Base-by-base conservation (phyloP, 129 eudicot species). In the Ambrosia trifida region DNA sequence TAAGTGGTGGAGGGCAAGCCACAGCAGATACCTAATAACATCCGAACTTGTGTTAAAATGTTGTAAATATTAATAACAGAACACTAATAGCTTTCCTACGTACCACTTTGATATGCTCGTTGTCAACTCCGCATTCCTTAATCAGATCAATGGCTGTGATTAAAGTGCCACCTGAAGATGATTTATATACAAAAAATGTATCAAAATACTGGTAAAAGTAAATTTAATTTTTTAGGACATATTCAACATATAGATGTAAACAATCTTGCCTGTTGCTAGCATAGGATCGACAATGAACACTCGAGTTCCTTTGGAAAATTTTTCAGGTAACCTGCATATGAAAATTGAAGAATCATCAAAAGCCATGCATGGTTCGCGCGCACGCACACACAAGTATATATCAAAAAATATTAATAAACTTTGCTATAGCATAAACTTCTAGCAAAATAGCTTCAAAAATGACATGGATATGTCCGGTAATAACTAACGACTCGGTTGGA, bases 1-100 rank as follows among this genome's bases (percentile, higher is more conserved):
- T 70, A 62, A 94, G 99, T 31, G 99, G 96, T 11, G 99, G 97
- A 77, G 99, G 96, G 82, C 96, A 87, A 65, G 97, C 86, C 66
- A 87, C 89, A 17, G 91, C 99, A 49, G 76, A 82, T 69, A 95
- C 79, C 99, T 95, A 75, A 32, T 30, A 28, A n/a, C 2, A 63
- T 10, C 16, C 18, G 9, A 11, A 45, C 41, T 46, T 32, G n/a
- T 1, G 16, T 45, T 61, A 61, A 46, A 50, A 24, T 12, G 14
- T 56, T 3, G 30, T 10, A 11, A 54, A 8, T 54, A 3, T 54
- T 54, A 7, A 8, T 54, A 54, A 9, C 61, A 54, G 2, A 54
- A 54, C 14, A 14, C 20, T 32, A 54, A 20, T 32, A 5, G 33
- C 19, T 54, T 14, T 14, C 68, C 60, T 30, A 85, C 95, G 7